A percentile compares a stretch with the other conserved stretches of the same genome.
These are phyloP conservation scores for Mycena galericulata DNA, from an alignment of 768 basidiomycete genomes.

Conservation along the genomic window DNA sequence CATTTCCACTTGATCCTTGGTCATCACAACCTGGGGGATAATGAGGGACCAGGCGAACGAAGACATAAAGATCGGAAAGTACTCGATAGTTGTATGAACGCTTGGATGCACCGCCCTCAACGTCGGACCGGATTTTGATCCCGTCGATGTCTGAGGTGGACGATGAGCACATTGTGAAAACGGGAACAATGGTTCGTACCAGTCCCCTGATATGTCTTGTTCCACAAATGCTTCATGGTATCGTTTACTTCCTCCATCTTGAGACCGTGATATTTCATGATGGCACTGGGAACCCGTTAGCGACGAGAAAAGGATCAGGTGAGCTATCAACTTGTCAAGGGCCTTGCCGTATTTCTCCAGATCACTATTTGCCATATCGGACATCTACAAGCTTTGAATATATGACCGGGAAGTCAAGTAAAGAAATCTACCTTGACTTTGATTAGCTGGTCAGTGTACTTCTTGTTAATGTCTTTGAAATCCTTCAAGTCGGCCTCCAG, in stretches of 20 bases:
- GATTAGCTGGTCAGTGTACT: slow-evolving; percentile 91
- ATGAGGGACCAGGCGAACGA: slow-evolving; percentile 26
- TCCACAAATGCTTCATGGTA: slow-evolving; percentile 97
- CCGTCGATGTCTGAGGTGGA: slow-evolving; percentile 88
- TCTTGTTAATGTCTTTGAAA: slow-evolving; percentile 87
- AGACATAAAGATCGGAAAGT: slow-evolving; percentile 41
- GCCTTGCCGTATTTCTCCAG: slow-evolving; percentile 98
- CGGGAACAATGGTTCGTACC: slow-evolving; percentile 58
- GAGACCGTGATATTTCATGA: slow-evolving; percentile 97
- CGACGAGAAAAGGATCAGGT: background rate
- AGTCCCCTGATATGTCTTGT: slow-evolving; percentile 98
- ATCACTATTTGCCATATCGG: slow-evolving; percentile 97
- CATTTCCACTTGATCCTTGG: slow-evolving; percentile 99
- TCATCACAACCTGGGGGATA: slow-evolving; percentile 90
- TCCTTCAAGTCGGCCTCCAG: slow-evolving; percentile 81
- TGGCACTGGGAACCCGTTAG: slow-evolving; percentile 71
- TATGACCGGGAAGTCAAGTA: background rate
- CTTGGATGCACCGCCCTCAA: slow-evolving; percentile 90
- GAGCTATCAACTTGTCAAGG: slow-evolving; percentile 83
- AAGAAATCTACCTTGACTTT: slow-evolving; percentile 82
- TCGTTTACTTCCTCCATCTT: slow-evolving; percentile 99
- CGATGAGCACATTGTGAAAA: slow-evolving; percentile 20
- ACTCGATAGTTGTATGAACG: slow-evolving; percentile 98
- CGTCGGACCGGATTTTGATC: slow-evolving; percentile 94
- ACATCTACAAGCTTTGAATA: slow-evolving; percentile 69